These are phyloP conservation scores for Symbiodinium pilosum DNA, from an alignment of 73 alveolate genomes.

Conservation along the genomic window DNA sequence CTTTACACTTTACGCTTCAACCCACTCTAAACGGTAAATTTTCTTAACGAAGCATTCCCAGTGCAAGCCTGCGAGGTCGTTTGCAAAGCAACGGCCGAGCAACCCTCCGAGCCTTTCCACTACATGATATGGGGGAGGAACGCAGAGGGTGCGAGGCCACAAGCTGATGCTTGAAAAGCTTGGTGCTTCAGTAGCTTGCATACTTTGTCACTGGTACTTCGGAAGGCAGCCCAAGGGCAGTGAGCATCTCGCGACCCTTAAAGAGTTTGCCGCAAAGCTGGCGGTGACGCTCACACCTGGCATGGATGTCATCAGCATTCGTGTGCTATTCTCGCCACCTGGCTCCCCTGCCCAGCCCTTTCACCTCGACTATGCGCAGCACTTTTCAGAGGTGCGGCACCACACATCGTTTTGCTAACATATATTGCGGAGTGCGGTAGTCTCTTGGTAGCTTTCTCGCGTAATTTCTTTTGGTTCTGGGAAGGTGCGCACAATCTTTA, in stretches of 20 bases:
- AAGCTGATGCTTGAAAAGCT: not conserved
- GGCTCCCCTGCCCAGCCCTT: constrained; percentile 2
- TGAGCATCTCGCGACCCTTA: not conserved
- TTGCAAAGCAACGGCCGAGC: not conserved
- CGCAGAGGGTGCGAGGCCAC: not conserved
- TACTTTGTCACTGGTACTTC: not conserved
- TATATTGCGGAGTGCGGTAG: too few species aligned
- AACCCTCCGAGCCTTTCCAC: not conserved
- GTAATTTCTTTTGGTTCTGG: too few species aligned
- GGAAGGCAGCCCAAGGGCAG: not conserved
- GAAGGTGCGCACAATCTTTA: not conserved
- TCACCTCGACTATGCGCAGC: not conserved
- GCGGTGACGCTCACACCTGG: not conserved
- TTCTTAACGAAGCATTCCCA: not conserved
- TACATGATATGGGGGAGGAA: not conserved
- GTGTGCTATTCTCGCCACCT: not conserved
- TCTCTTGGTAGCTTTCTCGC: too few species aligned
- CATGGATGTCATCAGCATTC: not conserved
- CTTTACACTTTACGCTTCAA: too few species aligned
- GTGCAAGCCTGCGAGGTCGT: too few species aligned
- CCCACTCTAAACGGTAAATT: not conserved
- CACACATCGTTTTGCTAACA: too few species aligned
- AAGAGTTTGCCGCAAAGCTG: not conserved
- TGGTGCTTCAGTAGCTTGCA: not conserved
- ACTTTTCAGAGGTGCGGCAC: not conserved